Conservation (phyloP, 2,329 filamentous ascomycete genomes). For the Hymenoscyphus scutula region DNA sequence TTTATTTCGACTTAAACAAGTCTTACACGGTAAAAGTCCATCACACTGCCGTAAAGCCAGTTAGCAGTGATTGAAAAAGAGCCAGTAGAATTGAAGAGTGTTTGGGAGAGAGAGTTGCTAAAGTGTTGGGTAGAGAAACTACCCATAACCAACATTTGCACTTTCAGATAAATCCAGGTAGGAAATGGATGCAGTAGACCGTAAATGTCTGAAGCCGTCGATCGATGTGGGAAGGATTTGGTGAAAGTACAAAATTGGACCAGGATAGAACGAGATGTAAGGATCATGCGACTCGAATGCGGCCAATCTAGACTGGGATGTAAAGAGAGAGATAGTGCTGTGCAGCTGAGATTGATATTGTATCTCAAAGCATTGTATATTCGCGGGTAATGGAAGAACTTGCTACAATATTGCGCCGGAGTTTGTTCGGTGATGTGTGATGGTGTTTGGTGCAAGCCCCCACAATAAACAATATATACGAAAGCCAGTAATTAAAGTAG, state of each 20-base stretch:
- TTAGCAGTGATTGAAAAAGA: not conserved
- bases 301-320: not conserved
- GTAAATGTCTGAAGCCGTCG: not conserved
- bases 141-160: slow-evolving; percentile 1
- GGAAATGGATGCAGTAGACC: not conserved
- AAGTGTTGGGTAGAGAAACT: not conserved
- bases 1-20: slow-evolving; percentile 53
- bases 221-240: not conserved
- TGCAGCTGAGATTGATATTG: not conserved
- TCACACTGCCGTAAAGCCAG: slow-evolving; percentile 20
- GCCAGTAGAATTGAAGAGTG: not conserved
- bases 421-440: not conserved
- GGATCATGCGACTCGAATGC: not conserved
- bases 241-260: not conserved
- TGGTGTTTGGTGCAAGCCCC: not conserved
- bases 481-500: not conserved
- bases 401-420: slow-evolving; percentile 25
- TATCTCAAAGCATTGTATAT: not conserved
- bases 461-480: slow-evolving; percentile 35
- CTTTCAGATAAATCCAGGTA: not conserved
- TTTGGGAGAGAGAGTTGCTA: slow-evolving; percentile 60
- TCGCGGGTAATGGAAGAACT: slow-evolving; percentile 29
- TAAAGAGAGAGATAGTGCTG: not conserved
- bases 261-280: not conserved
- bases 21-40: slow-evolving; percentile 51